Evolutionary conservation across 106 monocot species (phyloP).

Genomic region (Amphibolis antarctica): DNA sequence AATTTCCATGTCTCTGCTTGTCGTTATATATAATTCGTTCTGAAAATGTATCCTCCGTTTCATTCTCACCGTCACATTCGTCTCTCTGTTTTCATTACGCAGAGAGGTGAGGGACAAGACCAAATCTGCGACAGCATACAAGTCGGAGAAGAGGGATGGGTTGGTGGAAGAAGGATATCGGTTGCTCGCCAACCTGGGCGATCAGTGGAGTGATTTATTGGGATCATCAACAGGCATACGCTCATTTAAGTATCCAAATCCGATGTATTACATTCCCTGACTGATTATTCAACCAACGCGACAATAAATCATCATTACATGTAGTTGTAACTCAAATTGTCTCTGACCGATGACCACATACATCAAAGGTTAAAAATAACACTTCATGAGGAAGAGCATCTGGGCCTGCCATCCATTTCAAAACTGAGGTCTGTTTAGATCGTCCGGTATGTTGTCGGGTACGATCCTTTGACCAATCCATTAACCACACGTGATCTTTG

Average conservation of each 20-base stretch:
- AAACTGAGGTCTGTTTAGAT: too few relatives aligned
- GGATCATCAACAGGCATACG: constrained; percentile 7
- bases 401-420: too few relatives aligned
- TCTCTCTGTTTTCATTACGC: background rate
- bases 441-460: too few relatives aligned
- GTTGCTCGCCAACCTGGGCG: constrained; percentile 18
- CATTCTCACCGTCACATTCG: background rate
- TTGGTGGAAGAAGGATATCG: constrained; percentile 15
- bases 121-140: constrained; percentile 17
- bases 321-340: background rate
- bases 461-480: too few relatives aligned
- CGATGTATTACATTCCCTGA: constrained; percentile 27
- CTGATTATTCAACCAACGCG: background rate
- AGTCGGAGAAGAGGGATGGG: constrained; percentile 22
- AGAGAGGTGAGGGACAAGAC: constrained; percentile 8
- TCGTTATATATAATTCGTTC: too few relatives aligned
- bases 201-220: constrained; percentile 25
- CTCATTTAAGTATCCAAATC: constrained; percentile 28
- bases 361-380: too few relatives aligned
- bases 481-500: too few relatives aligned
- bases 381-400: too few relatives aligned
- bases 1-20: background rate
- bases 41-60: too few relatives aligned
- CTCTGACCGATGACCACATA: background rate
- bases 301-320: too few relatives aligned